Base-by-base conservation (phyloP, 768 basidiomycete genomes). In the Boletus sp. region DNA sequence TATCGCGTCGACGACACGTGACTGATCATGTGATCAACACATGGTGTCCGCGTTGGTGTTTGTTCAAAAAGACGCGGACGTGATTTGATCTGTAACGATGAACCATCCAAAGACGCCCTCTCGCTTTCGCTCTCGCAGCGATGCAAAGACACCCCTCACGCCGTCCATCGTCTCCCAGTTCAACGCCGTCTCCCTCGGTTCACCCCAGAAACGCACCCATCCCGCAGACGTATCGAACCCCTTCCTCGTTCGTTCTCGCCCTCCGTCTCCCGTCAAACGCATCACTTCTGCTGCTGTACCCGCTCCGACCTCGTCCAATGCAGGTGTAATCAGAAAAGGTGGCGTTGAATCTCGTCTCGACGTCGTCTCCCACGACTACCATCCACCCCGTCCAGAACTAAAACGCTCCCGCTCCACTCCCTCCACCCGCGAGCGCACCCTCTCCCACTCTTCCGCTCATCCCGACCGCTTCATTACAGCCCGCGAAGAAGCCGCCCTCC, bases 391-490 rank as follows among this genome's bases (percentile, higher is more conserved):
- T 60, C 70, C 77, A 39, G 84, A 88, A 54, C 69, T 84, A 40
- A 90, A 89, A 65, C 82, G 89, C 7, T 89, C 89, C 1, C 84
- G 82, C 49, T 90, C 89, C 0, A 89, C 86, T 0, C 87, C 89
- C 7, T 83, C 85, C 29, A 80, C 82, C 10, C 61, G 72, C 41
- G 71, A 73, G 46, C 70, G 70, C 33, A 60, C 66, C 41, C 28
- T 58, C 50, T 65, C 59, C 14, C 80, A 83, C 40, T 76, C 79
- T 17, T 70, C 69, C 3, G 74, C 78, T 50, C 74, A 80, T 45
- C 77, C 84, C 17, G 89, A 91, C 66, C 79, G 89, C 12, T 91
- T 90, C 65, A 90, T 91, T 62, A 89, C 86, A 0, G 81, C 80
- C 42, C 77, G 79, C 37, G 80, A 79, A 12, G 80, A 80, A 11